These are phyloP conservation scores for Lanmaoa rubissima DNA, from an alignment of 768 basidiomycete species.

Conservation along the genomic window DNA sequence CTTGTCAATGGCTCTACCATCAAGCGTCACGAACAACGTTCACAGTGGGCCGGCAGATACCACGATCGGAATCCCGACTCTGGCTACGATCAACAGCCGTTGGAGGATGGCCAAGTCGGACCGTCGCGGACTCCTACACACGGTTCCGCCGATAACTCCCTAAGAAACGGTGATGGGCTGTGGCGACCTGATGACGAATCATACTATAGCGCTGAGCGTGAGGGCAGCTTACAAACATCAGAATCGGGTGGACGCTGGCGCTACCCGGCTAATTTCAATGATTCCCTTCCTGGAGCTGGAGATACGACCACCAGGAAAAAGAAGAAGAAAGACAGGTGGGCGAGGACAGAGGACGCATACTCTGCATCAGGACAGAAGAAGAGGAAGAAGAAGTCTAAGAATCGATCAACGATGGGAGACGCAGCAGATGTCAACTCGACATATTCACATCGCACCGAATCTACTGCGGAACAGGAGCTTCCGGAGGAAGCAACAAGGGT, in stretches of 20 bases:
- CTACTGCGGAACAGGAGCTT: conserved; percentile 43
- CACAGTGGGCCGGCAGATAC: conserved; percentile 86
- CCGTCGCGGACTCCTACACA: conserved; percentile 13
- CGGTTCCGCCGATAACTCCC: conserved; percentile 6
- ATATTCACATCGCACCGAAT: conserved; percentile 34
- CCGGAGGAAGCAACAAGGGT: conserved; percentile 76
- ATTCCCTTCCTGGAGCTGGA: conserved; percentile 43
- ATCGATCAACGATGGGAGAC: conserved; percentile 42
- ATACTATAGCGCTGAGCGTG: conserved; percentile 53
- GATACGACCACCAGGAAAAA: conserved; percentile 52
- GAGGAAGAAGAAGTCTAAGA: conserved; percentile 63
- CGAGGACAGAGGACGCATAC: conserved; percentile 83
- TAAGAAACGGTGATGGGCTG: conserved; percentile 46
- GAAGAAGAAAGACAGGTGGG: conserved; percentile 85
- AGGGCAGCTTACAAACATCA: conserved; percentile 37
- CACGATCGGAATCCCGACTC: conserved; percentile 75
- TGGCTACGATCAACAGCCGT: conserved; percentile 63
- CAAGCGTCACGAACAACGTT: conserved; percentile 73
- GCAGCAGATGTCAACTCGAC: conserved; percentile 28
- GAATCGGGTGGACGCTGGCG: conserved; percentile 61
- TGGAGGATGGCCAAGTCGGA: conserved; percentile 78
- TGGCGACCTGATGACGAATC: conserved; percentile 78
- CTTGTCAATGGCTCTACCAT: conserved; percentile 81
- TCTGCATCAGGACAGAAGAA: conserved; percentile 46
- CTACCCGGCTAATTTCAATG: conserved; percentile 84